Evolutionary conservation across 225 moss, liverwort and hornwort species (phyloP), one percentile per base, ranked within the genome.

Genomic region (Ulota crispa): DNA sequence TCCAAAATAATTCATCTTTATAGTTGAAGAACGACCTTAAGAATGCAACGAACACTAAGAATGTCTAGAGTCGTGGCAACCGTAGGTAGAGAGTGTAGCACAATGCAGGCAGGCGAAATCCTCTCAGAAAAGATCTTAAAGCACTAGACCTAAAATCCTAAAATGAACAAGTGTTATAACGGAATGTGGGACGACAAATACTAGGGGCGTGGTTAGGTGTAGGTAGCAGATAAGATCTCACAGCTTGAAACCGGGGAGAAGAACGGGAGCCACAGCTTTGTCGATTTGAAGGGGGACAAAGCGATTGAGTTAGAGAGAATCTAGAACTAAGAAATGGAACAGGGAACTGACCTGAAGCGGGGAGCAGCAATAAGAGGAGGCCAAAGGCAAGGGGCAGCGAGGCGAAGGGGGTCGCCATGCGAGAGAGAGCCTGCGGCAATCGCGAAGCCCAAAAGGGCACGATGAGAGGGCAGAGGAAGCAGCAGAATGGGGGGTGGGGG

Each of bases 241-340:
- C 84, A 86, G 86, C 79, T 79, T 73, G 79, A 82, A 82, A 79
- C 80, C 87, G 28, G 54, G 53, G 32, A 32, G n/a, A 63, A 54
- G 31, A 41, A 14, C 53, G 23, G 34, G 64, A 24, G 21, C 39
- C 43, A 34, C 32, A 59, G 72, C 36, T 64, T 41, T 23, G 70
- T 63, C 30, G 63, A 70, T 83, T 52, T 7, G 19, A 30, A 75
- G 16, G 1, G 18, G 73, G 36, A 24, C 34, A 9, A 6, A 73
- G 55, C 21, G 8, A 60, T 59, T 21, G 53, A 41, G 52, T 53
- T 5, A 60, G 70, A 54, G 72, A 14, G 73, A 52, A 64, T 11
- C 8, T 6, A 30, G 3, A 59, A 12, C 27, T n/a, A 45, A 67
- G 55, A 3, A 15, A 19, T 27, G 53, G 72, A 36, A 7, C 7